Evolutionary conservation across 2,329 filamentous ascomycete species (phyloP), one percentile per base, ranked within the genome.

Genomic region (Fusarium clavum): DNA sequence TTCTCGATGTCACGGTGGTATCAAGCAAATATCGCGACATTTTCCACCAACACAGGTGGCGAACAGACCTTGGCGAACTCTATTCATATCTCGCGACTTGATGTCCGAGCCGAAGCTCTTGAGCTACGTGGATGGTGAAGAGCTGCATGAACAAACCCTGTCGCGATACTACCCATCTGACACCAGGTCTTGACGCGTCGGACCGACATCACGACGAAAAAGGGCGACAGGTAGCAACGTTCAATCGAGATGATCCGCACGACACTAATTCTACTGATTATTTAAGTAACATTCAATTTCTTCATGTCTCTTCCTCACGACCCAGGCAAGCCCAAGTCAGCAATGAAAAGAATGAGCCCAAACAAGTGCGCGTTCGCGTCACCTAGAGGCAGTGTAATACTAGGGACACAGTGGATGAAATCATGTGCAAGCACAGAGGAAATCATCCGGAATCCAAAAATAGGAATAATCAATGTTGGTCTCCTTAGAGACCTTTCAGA

Each of bases 401-500:
- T 64, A 65, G 62, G 62, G 62, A 65, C 62, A 65, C 62, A 41
- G 46, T 65, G 60, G 52, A 29, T 8, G 24, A 46, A 41, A 65
- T 64, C 62, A 43, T 65, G 34, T 52, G 62, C 62, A 65, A 65
- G 62, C 62, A 64, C 34, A 65, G 62, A 65, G 62, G 62, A 64
- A 65, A 45, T 54, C 25, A 4, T 29, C 60, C 62, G 7, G 3
- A 11, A 44, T 44, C 62, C 60, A 65, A 65, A 65, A 65, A 65
- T 65, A 65, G 60, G 62, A 59, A 65, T 65, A 65, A 65, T 65
- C 62, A 64, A 41, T 48, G 54, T 87, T 88, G 85, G 85, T 84
- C 84, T 85, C 89, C 85, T 84, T 92, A 88, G 89, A 86, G 85
- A 85, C 86, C 87, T 94, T 92, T 91, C 91, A 94, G 92, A 92